A percentile compares a stretch with the other conserved stretches of the same genome.
Conservation (phyloP, 495 filamentous ascomycete genomes). For the Gamarada debralockiae region DNA sequence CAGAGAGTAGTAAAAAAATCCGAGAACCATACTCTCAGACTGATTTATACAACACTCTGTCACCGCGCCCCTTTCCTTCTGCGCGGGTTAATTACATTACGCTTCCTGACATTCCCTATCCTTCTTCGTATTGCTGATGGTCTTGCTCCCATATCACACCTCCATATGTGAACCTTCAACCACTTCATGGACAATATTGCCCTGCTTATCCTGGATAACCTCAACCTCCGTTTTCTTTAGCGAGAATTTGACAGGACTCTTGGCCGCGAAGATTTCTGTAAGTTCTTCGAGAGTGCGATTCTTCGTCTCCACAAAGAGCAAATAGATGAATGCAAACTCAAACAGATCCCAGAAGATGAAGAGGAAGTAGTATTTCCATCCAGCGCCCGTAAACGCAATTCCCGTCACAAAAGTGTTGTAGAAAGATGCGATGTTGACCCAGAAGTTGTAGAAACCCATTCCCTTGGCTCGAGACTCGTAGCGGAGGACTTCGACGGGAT, state of each 20-base stretch:
- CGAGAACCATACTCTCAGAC: no score
- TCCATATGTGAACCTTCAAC: no score
- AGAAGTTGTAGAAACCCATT: conserved; percentile 35
- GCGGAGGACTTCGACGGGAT: conserved; percentile 34
- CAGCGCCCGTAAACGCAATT: conserved; percentile 47
- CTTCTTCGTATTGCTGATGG: no score
- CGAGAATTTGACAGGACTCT: conserved; percentile 49
- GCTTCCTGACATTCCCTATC: no score
- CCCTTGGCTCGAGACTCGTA: conserved; percentile 57
- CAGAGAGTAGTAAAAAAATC: no score
- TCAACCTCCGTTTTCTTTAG: conserved; percentile 35
- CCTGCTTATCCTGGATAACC: no score
- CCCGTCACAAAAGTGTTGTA: conserved; percentile 50
- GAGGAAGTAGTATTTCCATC: conserved; percentile 48
- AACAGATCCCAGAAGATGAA: conserved; percentile 52
- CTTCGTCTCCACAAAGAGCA: conserved; percentile 28
- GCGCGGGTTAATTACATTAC: no score
- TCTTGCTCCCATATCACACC: no score
- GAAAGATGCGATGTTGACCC: conserved; percentile 41
- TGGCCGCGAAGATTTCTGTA: conserved; percentile 53
- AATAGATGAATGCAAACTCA: conserved; percentile 42
- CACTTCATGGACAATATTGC: no score
- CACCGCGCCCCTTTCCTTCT: no score
- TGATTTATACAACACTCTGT: no score
- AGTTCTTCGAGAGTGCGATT: conserved; percentile 34